Conservation (phyloP, 2,329 filamentous ascomycete genomes). For the Diaporthe batatas region DNA sequence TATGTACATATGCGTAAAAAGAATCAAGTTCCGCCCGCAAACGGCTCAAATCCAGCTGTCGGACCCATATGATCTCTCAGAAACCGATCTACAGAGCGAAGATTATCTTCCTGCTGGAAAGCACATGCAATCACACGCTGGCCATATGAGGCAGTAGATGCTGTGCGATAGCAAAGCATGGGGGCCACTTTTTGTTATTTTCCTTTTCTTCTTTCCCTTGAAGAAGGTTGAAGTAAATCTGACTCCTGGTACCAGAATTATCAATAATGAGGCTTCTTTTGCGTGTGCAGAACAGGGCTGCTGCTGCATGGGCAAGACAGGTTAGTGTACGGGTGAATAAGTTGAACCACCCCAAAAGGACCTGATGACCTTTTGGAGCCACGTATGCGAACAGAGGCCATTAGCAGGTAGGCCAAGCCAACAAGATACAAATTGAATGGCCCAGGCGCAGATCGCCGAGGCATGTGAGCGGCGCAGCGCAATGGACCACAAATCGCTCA, state of each 20-base stretch:
- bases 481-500: not conserved
- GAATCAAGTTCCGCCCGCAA: not conserved
- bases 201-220: too few species aligned
- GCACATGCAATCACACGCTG: not conserved
- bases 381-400: not conserved
- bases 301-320: not conserved
- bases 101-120: not conserved
- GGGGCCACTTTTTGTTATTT: too few species aligned
- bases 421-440: not conserved
- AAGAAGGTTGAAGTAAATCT: not conserved
- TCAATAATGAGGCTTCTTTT: not conserved
- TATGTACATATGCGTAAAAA: not conserved
- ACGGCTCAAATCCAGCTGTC: not conserved
- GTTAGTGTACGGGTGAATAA: not conserved
- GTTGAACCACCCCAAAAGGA: not conserved
- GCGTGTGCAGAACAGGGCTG: not conserved
- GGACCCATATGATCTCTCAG: not conserved
- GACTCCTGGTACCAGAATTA: too few species aligned
- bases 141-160: not conserved
- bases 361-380: not conserved
- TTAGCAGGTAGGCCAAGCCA: not conserved
- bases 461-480: constrained; percentile 16
- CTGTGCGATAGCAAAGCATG: not conserved
- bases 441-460: constrained; percentile 18
- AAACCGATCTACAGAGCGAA: not conserved